Evolutionary conservation across 2,329 filamentous ascomycete species (phyloP), one percentile per base, ranked within the genome.

Genomic region (Xylaria sp.): DNA sequence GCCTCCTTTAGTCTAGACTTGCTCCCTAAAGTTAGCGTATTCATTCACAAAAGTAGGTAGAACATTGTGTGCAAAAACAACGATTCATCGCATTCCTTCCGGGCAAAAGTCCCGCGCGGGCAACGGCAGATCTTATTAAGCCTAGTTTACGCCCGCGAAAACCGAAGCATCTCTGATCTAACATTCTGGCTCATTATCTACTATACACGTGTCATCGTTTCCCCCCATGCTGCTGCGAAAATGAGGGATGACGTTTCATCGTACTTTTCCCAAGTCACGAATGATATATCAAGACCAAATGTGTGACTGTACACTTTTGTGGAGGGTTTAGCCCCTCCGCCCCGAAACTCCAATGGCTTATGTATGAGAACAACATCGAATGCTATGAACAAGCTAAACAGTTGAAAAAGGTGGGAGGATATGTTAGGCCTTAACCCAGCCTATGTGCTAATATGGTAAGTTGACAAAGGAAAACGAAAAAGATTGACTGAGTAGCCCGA

Each of bases 331-430:
- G 54, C 55, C 17, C 32, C 32, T 47, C 48, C 47, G n/a, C 21
- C 57, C 61, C 57, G 30, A 12, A 71, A 62, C 59, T 54, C 67
- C 64, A 27, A 45, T 60, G 36, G 21, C 64, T 19, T 53, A 64
- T 70, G 69, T 71, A 64, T 61, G 61, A 50, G 64, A 69, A 69
- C 36, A 42, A 67, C 63, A 64, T 64, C 54, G 36, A 48, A 59
- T 71, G 57, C 56, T 64, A 64, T 71, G 67, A 51, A 69, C 50
- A 62, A 64, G 66, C 62, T 58, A 62, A 55, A 64, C 45, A 45
- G 56, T 51, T 14, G 14, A 57, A 14, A 56, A 48, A 59, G 19
- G n/a, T 47, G 39, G 17, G 24, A 58, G 39, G n/a, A 64, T 56
- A 57, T 65, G 57, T 21, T 32, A 54, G n/a, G 11, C 27, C 30